phyloP scores from a whole-genome alignment of 2,329 filamentous ascomycete species.

The Aspergillus persii region DNA sequence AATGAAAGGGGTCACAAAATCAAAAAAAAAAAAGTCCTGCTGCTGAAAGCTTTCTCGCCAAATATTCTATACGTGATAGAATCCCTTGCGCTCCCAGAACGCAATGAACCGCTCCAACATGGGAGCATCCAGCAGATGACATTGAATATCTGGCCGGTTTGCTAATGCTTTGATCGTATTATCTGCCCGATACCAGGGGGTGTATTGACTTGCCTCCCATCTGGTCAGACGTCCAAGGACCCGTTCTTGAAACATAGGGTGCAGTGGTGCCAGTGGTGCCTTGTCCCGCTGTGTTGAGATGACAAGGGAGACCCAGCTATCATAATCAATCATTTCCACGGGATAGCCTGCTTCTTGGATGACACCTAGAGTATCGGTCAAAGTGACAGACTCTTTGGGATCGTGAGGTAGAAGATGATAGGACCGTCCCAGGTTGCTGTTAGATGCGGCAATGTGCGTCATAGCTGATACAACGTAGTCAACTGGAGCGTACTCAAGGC shows the following conservation, averaged over 20 bases:
- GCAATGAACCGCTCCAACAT: conserved; percentile 3
- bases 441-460: conserved; percentile 10
- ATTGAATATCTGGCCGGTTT: conserved; percentile 1
- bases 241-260: conserved; percentile 42
- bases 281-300: not conserved
- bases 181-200: conserved; percentile 5
- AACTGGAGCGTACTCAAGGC: not conserved
- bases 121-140: conserved; percentile 4
- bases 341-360: conserved; percentile 11
- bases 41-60: too few relatives aligned
- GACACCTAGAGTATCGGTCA: conserved; percentile 5
- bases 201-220: conserved; percentile 16
- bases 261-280: conserved; percentile 6
- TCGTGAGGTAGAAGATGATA: conserved; percentile 10
- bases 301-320: conserved; percentile 3
- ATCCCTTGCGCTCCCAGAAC: conserved; percentile 8
- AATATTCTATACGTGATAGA: conserved; percentile 2
- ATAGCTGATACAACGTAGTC: conserved; percentile 11
- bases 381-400: not conserved
- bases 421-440: conserved; percentile 3
- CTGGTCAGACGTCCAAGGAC: conserved; percentile 31
- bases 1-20: too few relatives aligned
- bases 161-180: conserved; percentile 8
- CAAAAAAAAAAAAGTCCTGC: too few relatives aligned
- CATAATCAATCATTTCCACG: conserved; percentile 7